These are phyloP conservation scores for Neonectria neomacrospora DNA, from an alignment of 2,329 filamentous ascomycete genomes.

Conservation along the genomic window DNA sequence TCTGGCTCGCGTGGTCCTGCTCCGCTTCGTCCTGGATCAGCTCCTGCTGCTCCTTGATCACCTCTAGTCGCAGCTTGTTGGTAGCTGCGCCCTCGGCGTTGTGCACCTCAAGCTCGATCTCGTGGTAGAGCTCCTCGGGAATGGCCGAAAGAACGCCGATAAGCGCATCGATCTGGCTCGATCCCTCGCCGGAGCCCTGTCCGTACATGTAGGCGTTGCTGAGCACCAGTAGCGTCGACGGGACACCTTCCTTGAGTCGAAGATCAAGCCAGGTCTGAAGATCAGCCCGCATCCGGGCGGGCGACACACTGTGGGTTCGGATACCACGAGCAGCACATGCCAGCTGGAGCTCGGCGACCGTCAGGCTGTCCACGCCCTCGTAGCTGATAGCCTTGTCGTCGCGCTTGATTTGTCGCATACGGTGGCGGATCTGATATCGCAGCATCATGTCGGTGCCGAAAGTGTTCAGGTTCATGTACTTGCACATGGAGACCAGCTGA, in stretches of 20 bases:
- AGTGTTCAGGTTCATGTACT: constrained; percentile 97
- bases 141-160: constrained; percentile 93
- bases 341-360: constrained; percentile 91
- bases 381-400: constrained; percentile 95
- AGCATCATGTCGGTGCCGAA: constrained; percentile 99
- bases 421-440: constrained; percentile 94
- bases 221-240: constrained; percentile 92
- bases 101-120: constrained; percentile 98
- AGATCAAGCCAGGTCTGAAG: constrained; percentile 95
- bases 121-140: constrained; percentile 98
- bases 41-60: constrained; percentile 97
- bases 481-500: constrained; percentile 96
- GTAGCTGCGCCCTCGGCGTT: constrained; percentile 96
- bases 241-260: constrained; percentile 92
- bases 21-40: constrained; percentile 97
- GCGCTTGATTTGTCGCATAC: constrained; percentile 99
- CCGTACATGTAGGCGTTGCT: constrained; percentile 99
- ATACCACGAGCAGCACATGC: constrained; percentile 93
- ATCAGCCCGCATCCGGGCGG: constrained; percentile 87
- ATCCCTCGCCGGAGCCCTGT: constrained; percentile 87
- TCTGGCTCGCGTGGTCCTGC: constrained; percentile 85
- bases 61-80: constrained; percentile 98
- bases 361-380: constrained; percentile 92
- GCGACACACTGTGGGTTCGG: constrained; percentile 90
- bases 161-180: constrained; percentile 90